phyloP scores from a whole-genome alignment of 2,329 filamentous ascomycete species.

The Peltaster fructicola region DNA sequence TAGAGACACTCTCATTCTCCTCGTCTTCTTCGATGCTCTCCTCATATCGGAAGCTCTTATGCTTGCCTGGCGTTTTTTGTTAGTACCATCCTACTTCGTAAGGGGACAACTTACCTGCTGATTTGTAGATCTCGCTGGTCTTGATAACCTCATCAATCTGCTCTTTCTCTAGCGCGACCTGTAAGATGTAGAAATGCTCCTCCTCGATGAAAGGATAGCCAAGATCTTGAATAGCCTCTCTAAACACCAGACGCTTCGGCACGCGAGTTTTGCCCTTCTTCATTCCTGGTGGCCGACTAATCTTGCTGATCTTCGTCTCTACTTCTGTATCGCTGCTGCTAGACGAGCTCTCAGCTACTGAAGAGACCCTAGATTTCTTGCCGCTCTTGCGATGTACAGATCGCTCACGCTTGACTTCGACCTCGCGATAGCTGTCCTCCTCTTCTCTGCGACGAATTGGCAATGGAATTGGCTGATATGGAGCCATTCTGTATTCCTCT shows the following conservation, averaged over 20 bases:
- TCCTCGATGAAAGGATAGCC: constrained; percentile 79
- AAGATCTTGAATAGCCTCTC: constrained; percentile 63
- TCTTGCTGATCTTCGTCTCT: constrained; percentile 11
- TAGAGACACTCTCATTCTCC: too few species aligned
- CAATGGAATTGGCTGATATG: constrained; percentile 51
- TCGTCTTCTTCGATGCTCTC: constrained; percentile 11
- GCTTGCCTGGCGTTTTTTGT: constrained; percentile 17
- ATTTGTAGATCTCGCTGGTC: constrained; percentile 57
- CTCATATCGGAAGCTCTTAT: constrained; percentile 19
- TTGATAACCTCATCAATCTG: constrained; percentile 83
- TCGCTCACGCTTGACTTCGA: constrained; percentile 30
- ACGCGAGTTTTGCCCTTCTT: constrained; percentile 77
- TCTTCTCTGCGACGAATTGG: constrained; percentile 34
- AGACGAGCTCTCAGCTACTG: constrained; percentile 8
- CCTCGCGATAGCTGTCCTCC: constrained; percentile 30
- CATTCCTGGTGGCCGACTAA: constrained; percentile 17
- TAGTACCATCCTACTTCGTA: constrained; percentile 3
- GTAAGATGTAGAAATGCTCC: constrained; percentile 66
- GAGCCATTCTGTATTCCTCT: constrained; percentile 46
- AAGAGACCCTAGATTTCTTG: constrained; percentile 7
- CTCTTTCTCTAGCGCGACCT: constrained; percentile 69
- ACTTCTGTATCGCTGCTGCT: constrained; percentile 26
- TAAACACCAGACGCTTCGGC: constrained; percentile 61
- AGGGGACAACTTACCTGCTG: constrained; percentile 19
- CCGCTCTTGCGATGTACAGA: constrained; percentile 18